These are phyloP conservation scores for Chlamydomonas schloesseri DNA, from an alignment of 139 green algal species.

Conservation along the genomic window DNA sequence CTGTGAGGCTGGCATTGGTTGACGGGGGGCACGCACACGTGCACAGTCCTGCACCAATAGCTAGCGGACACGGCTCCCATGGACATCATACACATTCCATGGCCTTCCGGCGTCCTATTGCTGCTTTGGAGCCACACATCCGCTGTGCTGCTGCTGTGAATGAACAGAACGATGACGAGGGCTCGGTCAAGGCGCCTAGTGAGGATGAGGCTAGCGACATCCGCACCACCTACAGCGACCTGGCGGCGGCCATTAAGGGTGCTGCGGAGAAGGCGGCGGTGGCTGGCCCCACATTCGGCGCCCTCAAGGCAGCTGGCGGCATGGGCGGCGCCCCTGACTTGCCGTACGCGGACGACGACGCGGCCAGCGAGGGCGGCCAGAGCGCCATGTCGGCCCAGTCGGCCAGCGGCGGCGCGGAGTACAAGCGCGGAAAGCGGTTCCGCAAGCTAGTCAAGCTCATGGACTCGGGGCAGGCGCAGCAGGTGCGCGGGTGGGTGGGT, in stretches of 20 bases:
- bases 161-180: background rate
- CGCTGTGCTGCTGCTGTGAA: background rate
- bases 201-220: background rate
- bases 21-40: no score
- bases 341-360: conserved; percentile 1
- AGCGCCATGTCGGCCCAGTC: conserved; percentile 24
- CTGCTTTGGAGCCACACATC: no score
- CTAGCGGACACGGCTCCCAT: no score
- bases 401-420: conserved; percentile 9
- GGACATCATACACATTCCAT: no score
- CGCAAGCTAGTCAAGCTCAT: conserved; percentile 35
- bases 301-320: no score
- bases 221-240: background rate
- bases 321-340: no score
- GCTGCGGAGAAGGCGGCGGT: background rate
- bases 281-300: no score
- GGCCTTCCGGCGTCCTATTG: no score
- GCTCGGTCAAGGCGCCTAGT: background rate
- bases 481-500: background rate
- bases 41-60: no score
- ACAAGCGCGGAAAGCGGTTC: conserved; percentile 42
- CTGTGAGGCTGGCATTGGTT: no score
- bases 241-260: background rate
- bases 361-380: conserved; percentile 23
- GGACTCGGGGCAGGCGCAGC: conserved; percentile 13